phyloP scores from a whole-genome alignment of 2,329 filamentous ascomycete species.

The Sporothrix pallida region DNA sequence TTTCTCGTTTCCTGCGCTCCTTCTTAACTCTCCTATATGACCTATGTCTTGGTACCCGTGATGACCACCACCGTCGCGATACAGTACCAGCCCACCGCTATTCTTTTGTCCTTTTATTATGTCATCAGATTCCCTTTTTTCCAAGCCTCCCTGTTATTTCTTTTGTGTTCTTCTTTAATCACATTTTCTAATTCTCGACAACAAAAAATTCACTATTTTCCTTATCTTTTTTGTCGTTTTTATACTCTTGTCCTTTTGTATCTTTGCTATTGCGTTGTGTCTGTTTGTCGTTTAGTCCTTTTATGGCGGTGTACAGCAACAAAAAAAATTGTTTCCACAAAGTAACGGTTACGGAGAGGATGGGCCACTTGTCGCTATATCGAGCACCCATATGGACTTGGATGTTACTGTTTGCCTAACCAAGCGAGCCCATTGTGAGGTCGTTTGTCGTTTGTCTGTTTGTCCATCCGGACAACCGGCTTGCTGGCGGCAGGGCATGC shows the following conservation, averaged over 20 bases:
- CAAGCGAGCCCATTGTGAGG: too few relatives aligned
- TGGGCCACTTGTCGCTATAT: neutral
- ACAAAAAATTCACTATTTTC: constrained; percentile 38
- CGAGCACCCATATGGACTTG: neutral
- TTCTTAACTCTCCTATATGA: constrained; percentile 49
- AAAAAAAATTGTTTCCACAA: constrained; percentile 21
- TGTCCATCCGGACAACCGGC: neutral
- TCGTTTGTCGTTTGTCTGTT: neutral
- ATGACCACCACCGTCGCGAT: constrained; percentile 53
- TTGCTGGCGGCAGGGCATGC: neutral
- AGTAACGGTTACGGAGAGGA: constrained; percentile 21
- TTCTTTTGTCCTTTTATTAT: constrained; percentile 49
- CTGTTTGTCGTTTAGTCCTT: too few relatives aligned
- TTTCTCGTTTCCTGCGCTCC: constrained; percentile 37
- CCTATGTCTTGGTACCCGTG: constrained; percentile 62
- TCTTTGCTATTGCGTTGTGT: too few relatives aligned
- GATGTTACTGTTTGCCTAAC: neutral
- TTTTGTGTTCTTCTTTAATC: constrained; percentile 53
- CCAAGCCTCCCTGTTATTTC: constrained; percentile 51
- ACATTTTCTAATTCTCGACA: constrained; percentile 52
- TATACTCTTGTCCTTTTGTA: too few relatives aligned
- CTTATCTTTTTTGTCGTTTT: neutral
- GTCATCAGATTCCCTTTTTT: constrained; percentile 50
- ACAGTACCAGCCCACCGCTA: constrained; percentile 63
- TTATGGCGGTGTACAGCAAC: constrained; percentile 22